phyloP scores from a whole-genome alignment of 2,329 filamentous ascomycete species.

The Dothistroma septosporum region DNA sequence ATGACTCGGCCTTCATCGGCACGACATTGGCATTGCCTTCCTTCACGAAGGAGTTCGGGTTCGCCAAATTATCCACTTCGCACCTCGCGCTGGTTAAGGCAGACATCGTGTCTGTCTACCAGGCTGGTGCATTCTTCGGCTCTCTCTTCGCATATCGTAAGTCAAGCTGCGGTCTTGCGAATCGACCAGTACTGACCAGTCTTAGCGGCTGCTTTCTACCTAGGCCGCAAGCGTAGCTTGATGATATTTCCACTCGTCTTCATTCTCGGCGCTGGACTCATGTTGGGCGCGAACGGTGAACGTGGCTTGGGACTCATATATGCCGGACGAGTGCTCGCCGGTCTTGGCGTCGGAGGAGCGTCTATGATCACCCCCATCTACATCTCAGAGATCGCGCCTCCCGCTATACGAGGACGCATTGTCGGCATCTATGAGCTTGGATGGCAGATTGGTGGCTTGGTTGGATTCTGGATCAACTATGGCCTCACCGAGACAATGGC shows the following conservation, averaged over 20 bases:
- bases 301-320: slow-evolving; percentile 59
- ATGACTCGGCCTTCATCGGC: slow-evolving; percentile 62
- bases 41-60: slow-evolving; percentile 65
- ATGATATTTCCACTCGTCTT: slow-evolving; percentile 61
- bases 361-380: slow-evolving; percentile 58
- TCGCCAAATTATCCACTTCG: slow-evolving; percentile 47
- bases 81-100: slow-evolving; percentile 60
- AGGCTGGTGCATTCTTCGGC: slow-evolving; percentile 80
- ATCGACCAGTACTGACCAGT: slow-evolving; percentile 2
- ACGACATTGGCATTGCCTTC: slow-evolving; percentile 68
- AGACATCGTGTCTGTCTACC: slow-evolving; percentile 78
- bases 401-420: slow-evolving; percentile 56
- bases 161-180: neutral
- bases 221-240: slow-evolving; percentile 63
- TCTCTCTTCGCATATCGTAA: slow-evolving; percentile 60
- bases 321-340: slow-evolving; percentile 55
- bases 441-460: slow-evolving; percentile 51
- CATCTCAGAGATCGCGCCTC: slow-evolving; percentile 56
- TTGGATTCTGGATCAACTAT: slow-evolving; percentile 50
- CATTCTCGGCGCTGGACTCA: slow-evolving; percentile 65
- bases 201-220: slow-evolving; percentile 56
- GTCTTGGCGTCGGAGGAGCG: slow-evolving; percentile 54
- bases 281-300: slow-evolving; percentile 61
- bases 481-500: slow-evolving; percentile 43
- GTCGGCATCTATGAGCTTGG: slow-evolving; percentile 56